Percentiles rank a stretch among this genome's conserved stretches.
Conservation (phyloP, 1,284 basidiomycete genomes). For the Coriolopsis trogii region DNA sequence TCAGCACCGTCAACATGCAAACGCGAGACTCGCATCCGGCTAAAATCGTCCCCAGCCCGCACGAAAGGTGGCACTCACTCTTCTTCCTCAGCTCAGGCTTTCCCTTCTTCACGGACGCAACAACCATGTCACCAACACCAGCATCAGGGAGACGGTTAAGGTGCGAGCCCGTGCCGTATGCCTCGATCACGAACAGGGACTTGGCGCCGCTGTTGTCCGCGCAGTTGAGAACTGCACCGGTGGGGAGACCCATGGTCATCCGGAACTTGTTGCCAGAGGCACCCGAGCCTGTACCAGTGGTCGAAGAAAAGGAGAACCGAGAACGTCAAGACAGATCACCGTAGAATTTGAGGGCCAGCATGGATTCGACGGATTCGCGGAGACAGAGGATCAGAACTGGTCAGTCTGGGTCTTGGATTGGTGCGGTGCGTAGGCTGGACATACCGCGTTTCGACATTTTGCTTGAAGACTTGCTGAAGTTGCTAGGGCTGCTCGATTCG, state of each 20-base stretch:
- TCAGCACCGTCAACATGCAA: no score
- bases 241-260: conserved; percentile 95
- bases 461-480: conserved; percentile 35
- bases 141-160: conserved; percentile 98
- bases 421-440: conserved; percentile 8
- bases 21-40: no score
- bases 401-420: no score
- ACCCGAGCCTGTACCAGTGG: conserved; percentile 39
- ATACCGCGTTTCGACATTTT: conserved; percentile 39
- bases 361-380: no score
- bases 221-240: conserved; percentile 99
- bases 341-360: no score
- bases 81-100: conserved; percentile 99
- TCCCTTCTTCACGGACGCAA: conserved; percentile 99
- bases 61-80: conserved; percentile 61
- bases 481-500: conserved; percentile 27
- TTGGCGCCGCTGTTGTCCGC: conserved; percentile 99
- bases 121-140: conserved; percentile 98
- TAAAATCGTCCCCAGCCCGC: background rate
- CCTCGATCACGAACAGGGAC: conserved; percentile 91
- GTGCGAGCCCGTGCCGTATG: conserved; percentile 92
- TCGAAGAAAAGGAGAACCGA: conserved; percentile 45
- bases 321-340: conserved; percentile 41
- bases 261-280: conserved; percentile 95
- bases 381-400: no score